Conservation (phyloP, 1,284 basidiomycete genomes). For the Xerocomus minutiporus region DNA sequence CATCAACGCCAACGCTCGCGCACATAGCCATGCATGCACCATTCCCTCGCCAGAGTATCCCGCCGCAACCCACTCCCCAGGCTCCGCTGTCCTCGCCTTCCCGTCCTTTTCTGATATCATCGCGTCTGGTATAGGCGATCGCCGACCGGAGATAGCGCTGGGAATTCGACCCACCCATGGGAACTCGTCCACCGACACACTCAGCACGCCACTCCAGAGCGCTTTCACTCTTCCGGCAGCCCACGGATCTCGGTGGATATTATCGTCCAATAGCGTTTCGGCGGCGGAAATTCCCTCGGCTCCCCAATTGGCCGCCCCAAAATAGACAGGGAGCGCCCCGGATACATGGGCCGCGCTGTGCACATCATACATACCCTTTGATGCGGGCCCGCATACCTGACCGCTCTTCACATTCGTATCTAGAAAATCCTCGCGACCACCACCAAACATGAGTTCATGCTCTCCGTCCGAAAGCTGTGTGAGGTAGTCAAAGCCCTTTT, state of each 20-base stretch:
- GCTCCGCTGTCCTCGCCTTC: conserved; percentile 11
- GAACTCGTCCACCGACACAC: conserved; percentile 45
- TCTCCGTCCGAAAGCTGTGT: conserved; percentile 55
- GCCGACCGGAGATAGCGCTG: conserved; percentile 33
- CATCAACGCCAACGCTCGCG: conserved; percentile 55
- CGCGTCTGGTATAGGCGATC: conserved; percentile 9
- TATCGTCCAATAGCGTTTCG: conserved; percentile 4
- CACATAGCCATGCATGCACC: conserved; percentile 61
- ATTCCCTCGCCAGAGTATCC: conserved; percentile 66
- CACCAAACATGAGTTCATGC: conserved; percentile 63
- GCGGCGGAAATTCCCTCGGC: conserved; percentile 20
- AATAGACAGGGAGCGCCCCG: conserved; percentile 46
- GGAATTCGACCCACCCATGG: conserved; percentile 59
- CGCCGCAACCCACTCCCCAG: conserved; percentile 53
- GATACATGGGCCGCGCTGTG: conserved; percentile 43
- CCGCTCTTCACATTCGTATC: conserved; percentile 17
- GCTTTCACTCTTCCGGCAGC: conserved; percentile 42
- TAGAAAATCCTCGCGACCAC: conserved; percentile 37
- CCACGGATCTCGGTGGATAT: conserved; percentile 11
- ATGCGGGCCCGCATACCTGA: conserved; percentile 37
- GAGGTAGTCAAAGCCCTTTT: conserved; percentile 61
- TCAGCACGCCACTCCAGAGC: conserved; percentile 60
- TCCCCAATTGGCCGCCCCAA: conserved; percentile 40
- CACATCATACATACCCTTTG: conserved; percentile 39
- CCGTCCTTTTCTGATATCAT: conserved; percentile 1